phyloP scores from a whole-genome alignment of 2,329 filamentous ascomycete genomes.

The Microsporum canis region DNA sequence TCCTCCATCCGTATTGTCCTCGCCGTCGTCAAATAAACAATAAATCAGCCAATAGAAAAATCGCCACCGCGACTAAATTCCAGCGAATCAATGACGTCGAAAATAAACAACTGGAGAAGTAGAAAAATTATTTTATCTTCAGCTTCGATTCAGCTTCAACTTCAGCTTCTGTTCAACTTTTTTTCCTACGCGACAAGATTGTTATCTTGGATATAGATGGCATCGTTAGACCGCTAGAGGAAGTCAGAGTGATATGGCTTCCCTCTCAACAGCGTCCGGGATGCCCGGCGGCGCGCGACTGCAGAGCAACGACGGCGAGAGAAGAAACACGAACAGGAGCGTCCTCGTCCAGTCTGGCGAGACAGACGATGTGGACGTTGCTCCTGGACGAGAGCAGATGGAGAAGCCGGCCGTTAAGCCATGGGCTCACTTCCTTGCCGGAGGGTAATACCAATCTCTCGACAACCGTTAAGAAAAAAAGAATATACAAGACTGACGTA shows the following conservation, averaged over 20 bases:
- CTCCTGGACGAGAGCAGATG: constrained; percentile 16
- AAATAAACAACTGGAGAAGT: background rate
- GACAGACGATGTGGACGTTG: constrained; percentile 25
- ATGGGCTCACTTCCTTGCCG: constrained; percentile 85
- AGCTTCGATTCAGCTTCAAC: background rate
- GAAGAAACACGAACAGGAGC: constrained; percentile 9
- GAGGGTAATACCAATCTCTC: constrained; percentile 50
- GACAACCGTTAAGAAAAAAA: constrained; percentile 10
- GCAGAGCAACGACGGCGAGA: background rate
- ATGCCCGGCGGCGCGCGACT: background rate
- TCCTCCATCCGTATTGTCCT: too few relatives aligned
- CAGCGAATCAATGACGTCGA: background rate
- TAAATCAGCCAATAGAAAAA: background rate
- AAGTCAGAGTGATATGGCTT: background rate
- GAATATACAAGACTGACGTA: constrained; percentile 10
- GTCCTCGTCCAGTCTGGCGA: constrained; percentile 26
- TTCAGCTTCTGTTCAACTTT: background rate
- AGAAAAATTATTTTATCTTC: background rate
- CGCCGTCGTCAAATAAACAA: background rate
- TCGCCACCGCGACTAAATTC: background rate
- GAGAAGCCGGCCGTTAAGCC: constrained; percentile 45
- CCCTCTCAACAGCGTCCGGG: background rate
- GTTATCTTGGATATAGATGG: background rate
- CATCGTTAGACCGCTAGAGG: background rate
- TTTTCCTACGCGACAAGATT: background rate